Conservation (phyloP, 805 yeast genomes). For the Wickerhamomyces kurtzmanii region DNA sequence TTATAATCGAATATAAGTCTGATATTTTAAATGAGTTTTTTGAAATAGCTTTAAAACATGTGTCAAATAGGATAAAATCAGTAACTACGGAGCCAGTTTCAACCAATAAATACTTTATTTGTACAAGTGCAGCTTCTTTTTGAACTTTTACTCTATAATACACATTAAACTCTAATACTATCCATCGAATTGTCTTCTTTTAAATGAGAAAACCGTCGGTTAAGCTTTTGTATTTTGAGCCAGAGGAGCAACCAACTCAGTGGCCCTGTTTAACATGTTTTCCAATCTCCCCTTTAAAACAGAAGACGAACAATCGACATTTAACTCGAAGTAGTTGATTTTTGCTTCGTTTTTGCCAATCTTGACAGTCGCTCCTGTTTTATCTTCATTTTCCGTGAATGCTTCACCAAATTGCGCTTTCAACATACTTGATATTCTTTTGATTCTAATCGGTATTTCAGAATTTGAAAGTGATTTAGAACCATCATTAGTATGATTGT, state of each 20-base stretch:
- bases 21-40: too few relatives aligned
- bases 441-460: conserved; percentile 28
- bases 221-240: conserved; percentile 32
- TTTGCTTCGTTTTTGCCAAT: conserved; percentile 72
- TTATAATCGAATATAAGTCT: too few relatives aligned
- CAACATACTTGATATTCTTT: conserved; percentile 52
- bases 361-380: conserved; percentile 44
- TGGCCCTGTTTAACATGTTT: conserved; percentile 69
- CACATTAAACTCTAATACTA: too few relatives aligned
- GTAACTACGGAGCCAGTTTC: too few relatives aligned
- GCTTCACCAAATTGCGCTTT: conserved; percentile 86
- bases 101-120: too few relatives aligned
- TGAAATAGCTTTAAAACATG: too few relatives aligned
- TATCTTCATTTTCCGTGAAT: conserved; percentile 30
- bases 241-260: conserved; percentile 77
- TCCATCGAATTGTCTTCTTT: too few relatives aligned
- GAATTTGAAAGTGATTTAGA: conserved; percentile 20
- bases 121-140: too few relatives aligned
- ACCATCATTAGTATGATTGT: conserved; percentile 22
- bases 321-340: conserved; percentile 53
- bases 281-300: conserved; percentile 77
- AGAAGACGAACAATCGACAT: conserved; percentile 63
- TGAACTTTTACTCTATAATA: too few relatives aligned
- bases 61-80: too few relatives aligned
- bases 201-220: too few relatives aligned